Conservation (phyloP, 257 asterid genomes). For the Gynochthodes officinalis region DNA sequence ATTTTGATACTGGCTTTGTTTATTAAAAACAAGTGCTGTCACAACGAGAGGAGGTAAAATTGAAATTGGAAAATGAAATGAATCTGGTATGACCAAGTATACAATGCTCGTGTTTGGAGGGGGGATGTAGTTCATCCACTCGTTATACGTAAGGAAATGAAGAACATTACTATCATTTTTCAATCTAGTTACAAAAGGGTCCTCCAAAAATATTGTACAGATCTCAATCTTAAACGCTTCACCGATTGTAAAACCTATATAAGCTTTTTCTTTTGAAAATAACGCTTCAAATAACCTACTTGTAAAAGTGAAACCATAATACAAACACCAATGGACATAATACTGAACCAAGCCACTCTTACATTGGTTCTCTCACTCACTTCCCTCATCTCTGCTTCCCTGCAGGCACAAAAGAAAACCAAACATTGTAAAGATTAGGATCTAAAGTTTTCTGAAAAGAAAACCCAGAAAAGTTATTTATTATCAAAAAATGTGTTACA, state of each 20-base stretch:
- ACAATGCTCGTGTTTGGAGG: too few species aligned
- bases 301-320: conserved; percentile 40
- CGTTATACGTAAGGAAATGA: too few species aligned
- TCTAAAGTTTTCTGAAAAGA: background rate
- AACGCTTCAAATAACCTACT: conserved; percentile 49
- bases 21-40: too few species aligned
- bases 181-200: too few species aligned
- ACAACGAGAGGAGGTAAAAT: too few species aligned
- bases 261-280: conserved; percentile 65
- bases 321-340: conserved; percentile 52
- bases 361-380: conserved; percentile 62
- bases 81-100: too few species aligned
- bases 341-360: conserved; percentile 61
- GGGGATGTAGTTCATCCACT: too few species aligned
- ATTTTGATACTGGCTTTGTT: too few species aligned
- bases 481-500: too few species aligned
- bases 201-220: background rate
- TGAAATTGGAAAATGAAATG: too few species aligned
- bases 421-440: background rate
- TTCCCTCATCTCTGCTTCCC: conserved; percentile 64
- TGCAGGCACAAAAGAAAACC: background rate
- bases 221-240: background rate
- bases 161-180: too few species aligned
- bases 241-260: conserved; percentile 32
- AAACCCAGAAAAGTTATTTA: background rate